These are phyloP conservation scores for Plectosphaerella plurivora DNA, from an alignment of 2,329 filamentous ascomycete species.

Conservation along the genomic window DNA sequence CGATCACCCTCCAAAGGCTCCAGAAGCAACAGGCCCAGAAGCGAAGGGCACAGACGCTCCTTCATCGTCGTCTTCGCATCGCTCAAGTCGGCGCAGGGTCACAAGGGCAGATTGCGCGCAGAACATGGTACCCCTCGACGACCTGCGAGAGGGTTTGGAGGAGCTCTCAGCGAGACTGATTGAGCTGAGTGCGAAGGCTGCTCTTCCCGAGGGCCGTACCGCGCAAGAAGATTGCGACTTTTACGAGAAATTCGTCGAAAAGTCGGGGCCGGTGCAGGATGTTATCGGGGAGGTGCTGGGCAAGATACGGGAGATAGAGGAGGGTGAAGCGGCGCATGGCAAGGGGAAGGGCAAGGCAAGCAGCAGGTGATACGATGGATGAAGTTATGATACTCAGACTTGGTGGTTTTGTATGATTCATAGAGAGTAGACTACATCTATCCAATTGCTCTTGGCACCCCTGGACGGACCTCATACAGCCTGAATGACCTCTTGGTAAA, in stretches of 20 bases:
- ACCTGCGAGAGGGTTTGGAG: constrained; percentile 6
- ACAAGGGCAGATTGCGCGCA: too few species aligned
- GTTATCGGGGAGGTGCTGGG: constrained; percentile 7
- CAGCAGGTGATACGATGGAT: not conserved
- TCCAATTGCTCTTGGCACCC: too few species aligned
- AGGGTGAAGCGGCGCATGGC: not conserved
- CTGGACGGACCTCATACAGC: too few species aligned
- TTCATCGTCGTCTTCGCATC: too few species aligned
- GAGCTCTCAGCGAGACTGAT: constrained; percentile 8
- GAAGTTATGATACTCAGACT: too few species aligned
- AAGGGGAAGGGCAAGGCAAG: not conserved
- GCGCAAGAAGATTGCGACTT: constrained; percentile 11
- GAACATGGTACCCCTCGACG: not conserved
- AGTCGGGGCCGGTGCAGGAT: constrained; percentile 9
- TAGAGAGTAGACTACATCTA: too few species aligned
- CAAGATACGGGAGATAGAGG: constrained; percentile 7
- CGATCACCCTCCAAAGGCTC: too few species aligned
- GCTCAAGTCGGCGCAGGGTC: too few species aligned
- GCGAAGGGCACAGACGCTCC: too few species aligned
- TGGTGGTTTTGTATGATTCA: too few species aligned
- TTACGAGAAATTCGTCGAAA: constrained; percentile 9
- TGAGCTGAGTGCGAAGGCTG: constrained; percentile 8
- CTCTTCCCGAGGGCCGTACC: not conserved
- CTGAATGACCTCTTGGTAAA: too few species aligned
- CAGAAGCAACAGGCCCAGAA: too few species aligned